Percentiles rank a stretch among this genome's conserved stretches.
These are phyloP conservation scores for Falciphora oryzae DNA, from an alignment of 2,329 filamentous ascomycete species.

Conservation along the genomic window DNA sequence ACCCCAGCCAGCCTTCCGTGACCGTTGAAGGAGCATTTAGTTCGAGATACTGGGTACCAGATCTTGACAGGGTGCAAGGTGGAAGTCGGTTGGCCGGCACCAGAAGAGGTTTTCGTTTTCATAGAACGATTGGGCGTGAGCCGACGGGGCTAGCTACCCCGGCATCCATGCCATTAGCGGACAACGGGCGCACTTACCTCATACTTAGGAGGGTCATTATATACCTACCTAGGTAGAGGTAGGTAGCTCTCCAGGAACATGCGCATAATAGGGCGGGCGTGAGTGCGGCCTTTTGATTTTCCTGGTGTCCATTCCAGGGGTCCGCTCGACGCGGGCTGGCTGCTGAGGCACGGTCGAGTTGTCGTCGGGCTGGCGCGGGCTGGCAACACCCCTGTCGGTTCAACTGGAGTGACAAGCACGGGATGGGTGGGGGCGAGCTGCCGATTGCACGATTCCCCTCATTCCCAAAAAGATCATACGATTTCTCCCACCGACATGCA, in stretches of 20 bases:
- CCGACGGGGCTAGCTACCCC: neutral
- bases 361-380: neutral
- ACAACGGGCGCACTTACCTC: neutral
- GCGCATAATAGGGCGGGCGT: neutral
- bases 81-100: too few relatives aligned
- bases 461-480: slow-evolving; percentile 9
- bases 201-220: too few relatives aligned
- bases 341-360: neutral
- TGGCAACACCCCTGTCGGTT: neutral
- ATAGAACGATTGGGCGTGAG: neutral
- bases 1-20: neutral
- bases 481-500: slow-evolving; percentile 9
- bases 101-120: too few relatives aligned
- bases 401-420: slow-evolving; percentile 3
- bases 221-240: too few relatives aligned
- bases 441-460: slow-evolving; percentile 11
- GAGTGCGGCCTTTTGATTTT: neutral
- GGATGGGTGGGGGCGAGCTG: neutral
- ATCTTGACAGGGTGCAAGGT: neutral
- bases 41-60: neutral
- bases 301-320: neutral
- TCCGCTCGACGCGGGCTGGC: too few relatives aligned
- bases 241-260: too few relatives aligned
- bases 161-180: neutral
- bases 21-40: neutral